phyloP scores from a whole-genome alignment of 805 yeast species.

The Kodamaea kakaduensis region DNA sequence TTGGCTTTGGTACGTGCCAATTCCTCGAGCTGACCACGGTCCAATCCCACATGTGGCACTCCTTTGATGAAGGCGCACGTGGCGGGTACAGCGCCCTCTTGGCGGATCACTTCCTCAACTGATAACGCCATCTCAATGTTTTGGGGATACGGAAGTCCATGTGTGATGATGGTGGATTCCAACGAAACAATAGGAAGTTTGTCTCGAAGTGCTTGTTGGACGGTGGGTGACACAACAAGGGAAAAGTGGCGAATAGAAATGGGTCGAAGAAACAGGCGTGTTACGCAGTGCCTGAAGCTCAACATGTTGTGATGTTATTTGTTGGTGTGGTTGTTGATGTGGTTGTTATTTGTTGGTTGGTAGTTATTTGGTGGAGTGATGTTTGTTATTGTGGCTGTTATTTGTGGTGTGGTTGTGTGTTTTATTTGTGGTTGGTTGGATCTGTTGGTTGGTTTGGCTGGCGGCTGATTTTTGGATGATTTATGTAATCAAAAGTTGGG shows the following conservation, averaged over 20 bases:
- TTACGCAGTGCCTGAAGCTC: no score
- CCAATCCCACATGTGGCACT: conserved; percentile 64
- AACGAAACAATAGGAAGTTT: conserved; percentile 71
- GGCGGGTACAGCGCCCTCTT: conserved; percentile 73
- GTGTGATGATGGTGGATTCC: conserved; percentile 85
- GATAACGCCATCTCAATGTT: conserved; percentile 67
- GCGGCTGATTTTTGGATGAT: no score
- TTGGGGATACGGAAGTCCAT: conserved; percentile 80
- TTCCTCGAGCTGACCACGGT: conserved; percentile 41
- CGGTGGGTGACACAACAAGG: conserved; percentile 35
- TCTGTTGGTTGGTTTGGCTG: no score
- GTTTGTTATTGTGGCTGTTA: no score
- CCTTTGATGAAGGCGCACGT: conserved; percentile 79
- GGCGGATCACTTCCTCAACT: conserved; percentile 61
- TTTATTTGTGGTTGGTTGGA: no score
- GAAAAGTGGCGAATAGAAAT: not conserved
- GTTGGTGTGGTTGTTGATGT: no score
- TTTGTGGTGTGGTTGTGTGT: no score
- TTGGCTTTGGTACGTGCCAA: conserved; percentile 44
- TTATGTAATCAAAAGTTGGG: no score
- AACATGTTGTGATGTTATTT: no score
- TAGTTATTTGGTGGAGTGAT: no score
- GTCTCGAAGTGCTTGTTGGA: conserved; percentile 55
- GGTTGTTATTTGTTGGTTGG: no score
- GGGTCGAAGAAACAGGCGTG: no score